These are phyloP conservation scores for Leccinum fallax DNA, from an alignment of 1,284 basidiomycete species.

Conservation along the genomic window DNA sequence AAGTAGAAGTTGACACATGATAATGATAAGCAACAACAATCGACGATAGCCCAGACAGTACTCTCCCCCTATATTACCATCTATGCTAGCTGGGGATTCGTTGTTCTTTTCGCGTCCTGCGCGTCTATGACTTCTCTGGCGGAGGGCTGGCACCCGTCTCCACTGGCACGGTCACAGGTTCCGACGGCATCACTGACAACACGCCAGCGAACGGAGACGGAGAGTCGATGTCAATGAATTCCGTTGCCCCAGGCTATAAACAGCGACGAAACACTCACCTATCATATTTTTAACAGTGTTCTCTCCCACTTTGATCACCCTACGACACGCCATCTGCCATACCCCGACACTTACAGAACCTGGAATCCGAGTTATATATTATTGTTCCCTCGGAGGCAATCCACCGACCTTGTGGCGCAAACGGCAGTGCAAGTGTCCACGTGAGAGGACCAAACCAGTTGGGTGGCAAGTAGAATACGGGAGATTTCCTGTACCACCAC, in stretches of 20 bases:
- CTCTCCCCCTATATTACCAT: constrained; percentile 9
- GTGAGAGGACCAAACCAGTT: constrained; percentile 85
- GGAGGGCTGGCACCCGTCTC: constrained; percentile 13
- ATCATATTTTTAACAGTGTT: constrained; percentile 61
- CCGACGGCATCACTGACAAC: constrained; percentile 18
- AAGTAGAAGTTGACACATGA: constrained; percentile 23
- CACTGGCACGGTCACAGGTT: constrained; percentile 20
- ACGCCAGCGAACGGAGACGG: constrained; percentile 1
- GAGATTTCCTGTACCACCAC: constrained; percentile 85
- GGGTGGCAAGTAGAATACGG: constrained; percentile 90
- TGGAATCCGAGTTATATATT: constrained; percentile 28
- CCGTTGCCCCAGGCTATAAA: constrained; percentile 2
- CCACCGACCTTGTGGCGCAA: constrained; percentile 69
- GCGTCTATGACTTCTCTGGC: constrained; percentile 18
- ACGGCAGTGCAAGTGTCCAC: constrained; percentile 84
- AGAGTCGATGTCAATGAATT: neutral
- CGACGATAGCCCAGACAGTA: neutral
- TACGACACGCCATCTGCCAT: constrained; percentile 89
- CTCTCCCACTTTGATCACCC: constrained; percentile 73
- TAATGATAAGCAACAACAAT: constrained; percentile 19
- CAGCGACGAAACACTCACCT: constrained; percentile 20
- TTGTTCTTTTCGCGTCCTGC: neutral
- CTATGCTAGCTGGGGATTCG: neutral
- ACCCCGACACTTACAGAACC: constrained; percentile 88
- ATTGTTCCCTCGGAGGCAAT: neutral